Base-by-base conservation (phyloP, 106 monocot genomes). In the Platanthera guangdongensis region DNA sequence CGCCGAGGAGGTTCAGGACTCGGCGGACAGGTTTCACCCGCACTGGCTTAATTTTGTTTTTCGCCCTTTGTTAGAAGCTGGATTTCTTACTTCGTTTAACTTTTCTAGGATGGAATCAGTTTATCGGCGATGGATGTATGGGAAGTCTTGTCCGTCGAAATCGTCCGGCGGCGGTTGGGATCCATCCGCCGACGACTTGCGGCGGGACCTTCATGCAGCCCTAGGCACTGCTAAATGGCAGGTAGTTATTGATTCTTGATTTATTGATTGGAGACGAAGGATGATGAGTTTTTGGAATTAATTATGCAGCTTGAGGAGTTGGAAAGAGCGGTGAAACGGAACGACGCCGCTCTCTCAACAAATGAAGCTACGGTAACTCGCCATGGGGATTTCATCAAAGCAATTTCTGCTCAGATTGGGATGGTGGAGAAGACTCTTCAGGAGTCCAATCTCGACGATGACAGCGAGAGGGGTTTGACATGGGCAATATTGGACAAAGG, bases 1-100 rank as follows among this genome's bases (percentile, higher is more conserved):
- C 3, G 90, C 90, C 25, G 90, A 90, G 85, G 90, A 90, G 72
- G 90, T 90, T 49, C 90, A 90, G 75, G 87, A 88, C 74, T 90
- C 90, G 22, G 76, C 87, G 10, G 90, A 90, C 22, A 85, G 87
- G 90, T 90, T 25, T 25, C 25, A 25, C 25, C 25, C 25, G 0
- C 9, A 14, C 53, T 68, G 12, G 19, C n/a, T 39, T 69, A 13
- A 51, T 52, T n/a, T 46, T 39, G 25, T 11, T 67, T 4, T 13
- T 9, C 32, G 25, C 32, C 25, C 12, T 28, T 63, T 63, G 19
- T 7, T 25, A 19, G 63, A 19, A 39, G 12, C 12, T 9, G 32
- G 22, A 60, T 77, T 51, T 11, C 14, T 67, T 68, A 51, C 6
- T 68, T 73, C 46, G 72, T 72, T 54, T 68, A 39, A 19, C 14